Percentiles rank a stretch among this genome's conserved stretches.
Evolutionary conservation across 495 filamentous ascomycete species (phyloP).

Genomic region (Aeminium ludgeri): DNA sequence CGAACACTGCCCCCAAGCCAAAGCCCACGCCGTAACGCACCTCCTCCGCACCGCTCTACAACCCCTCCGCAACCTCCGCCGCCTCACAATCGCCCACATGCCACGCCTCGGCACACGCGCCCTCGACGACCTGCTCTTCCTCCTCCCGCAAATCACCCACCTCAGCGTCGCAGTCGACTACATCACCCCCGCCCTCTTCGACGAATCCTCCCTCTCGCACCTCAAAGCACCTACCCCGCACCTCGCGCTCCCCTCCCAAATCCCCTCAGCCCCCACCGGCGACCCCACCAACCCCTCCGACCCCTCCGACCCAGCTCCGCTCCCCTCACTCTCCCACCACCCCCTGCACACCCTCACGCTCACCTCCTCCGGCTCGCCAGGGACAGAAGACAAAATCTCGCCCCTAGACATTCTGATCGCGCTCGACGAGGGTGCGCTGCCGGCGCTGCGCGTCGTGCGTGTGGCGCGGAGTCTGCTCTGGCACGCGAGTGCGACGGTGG

Average conservation of each 20-base stretch:
- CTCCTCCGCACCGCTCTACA: conserved; percentile 8
- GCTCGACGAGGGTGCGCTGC: conserved; percentile 10
- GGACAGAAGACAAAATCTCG: conserved; percentile 13
- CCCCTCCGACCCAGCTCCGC: neutral
- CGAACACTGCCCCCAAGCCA: conserved; percentile 21
- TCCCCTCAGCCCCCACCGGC: neutral
- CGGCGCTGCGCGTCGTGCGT: conserved; percentile 13
- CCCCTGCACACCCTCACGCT: conserved; percentile 11
- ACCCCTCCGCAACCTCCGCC: conserved; percentile 2
- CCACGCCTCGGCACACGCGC: conserved; percentile 12
- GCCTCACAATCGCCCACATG: conserved; percentile 15
- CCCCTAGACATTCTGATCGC: conserved; percentile 13
- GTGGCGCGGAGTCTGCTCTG: conserved; percentile 17
- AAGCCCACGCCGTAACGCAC: conserved; percentile 6
- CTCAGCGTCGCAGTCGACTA: conserved; percentile 22
- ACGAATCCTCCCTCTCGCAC: conserved; percentile 1
- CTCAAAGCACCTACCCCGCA: neutral
- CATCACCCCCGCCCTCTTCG: conserved; percentile 16
- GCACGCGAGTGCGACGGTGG: conserved; percentile 5
- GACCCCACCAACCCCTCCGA: neutral
- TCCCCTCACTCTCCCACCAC: neutral
- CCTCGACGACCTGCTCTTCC: conserved; percentile 16
- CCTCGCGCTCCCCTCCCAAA: neutral
- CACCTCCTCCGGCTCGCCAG: conserved; percentile 3
- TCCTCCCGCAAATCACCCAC: conserved; percentile 13